phyloP scores from a whole-genome alignment of 257 asterid species.

The Ehretia macrophylla region DNA sequence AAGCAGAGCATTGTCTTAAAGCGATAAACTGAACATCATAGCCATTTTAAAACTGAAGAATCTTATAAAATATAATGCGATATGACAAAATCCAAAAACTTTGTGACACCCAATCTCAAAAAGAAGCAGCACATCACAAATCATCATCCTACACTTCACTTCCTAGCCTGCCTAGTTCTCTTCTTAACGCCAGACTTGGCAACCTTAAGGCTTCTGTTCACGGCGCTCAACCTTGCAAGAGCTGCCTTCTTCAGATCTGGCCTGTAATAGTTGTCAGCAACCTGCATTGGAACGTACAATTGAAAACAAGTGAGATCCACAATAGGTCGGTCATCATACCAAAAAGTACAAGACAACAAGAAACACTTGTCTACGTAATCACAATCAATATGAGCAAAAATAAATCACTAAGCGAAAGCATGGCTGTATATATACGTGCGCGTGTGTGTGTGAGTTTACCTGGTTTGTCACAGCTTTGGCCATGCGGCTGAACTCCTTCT shows the following conservation, averaged over 20 bases:
- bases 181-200: slow-evolving; percentile 86
- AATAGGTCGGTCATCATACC: not conserved
- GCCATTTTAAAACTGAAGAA: not conserved
- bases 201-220: slow-evolving; percentile 88
- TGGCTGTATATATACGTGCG: too few relatives aligned
- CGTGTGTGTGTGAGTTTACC: too few relatives aligned
- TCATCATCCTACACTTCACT: not conserved
- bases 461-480: slow-evolving; percentile 91
- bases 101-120: not conserved
- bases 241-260: slow-evolving; percentile 97
- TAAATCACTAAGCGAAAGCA: too few relatives aligned
- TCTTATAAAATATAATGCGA: not conserved
- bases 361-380: not conserved
- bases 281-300: slow-evolving; percentile 32
- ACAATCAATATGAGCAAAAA: too few relatives aligned
- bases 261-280: slow-evolving; percentile 74
- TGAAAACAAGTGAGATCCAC: not conserved
- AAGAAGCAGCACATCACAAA: slow-evolving; percentile 8
- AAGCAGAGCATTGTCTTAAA: not conserved
- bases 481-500: slow-evolving; percentile 87
- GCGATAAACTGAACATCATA: not conserved
- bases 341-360: not conserved
- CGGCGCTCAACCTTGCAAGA: slow-evolving; percentile 75
- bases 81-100: not conserved
- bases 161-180: slow-evolving; percentile 66